Evolutionary conservation across 805 yeast species (phyloP).

Genomic region (Candida sphagnicola): DNA sequence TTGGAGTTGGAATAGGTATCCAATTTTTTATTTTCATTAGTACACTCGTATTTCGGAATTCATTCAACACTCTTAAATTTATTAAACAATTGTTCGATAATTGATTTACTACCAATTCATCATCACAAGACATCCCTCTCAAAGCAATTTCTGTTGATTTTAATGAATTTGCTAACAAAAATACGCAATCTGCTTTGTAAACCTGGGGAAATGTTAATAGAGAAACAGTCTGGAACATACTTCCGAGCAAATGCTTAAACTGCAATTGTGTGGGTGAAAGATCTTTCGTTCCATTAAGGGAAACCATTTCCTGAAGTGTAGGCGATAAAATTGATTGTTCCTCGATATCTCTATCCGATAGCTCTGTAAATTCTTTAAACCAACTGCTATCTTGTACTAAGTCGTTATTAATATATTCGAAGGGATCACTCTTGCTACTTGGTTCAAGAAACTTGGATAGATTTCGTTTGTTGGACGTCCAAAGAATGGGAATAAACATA

Average conservation of each 20-base stretch:
- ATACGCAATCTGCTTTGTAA: conserved; percentile 30
- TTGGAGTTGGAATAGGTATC: conserved; percentile 23
- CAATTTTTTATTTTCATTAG: conserved; percentile 33
- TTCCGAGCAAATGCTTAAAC: conserved; percentile 25
- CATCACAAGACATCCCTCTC: conserved; percentile 46
- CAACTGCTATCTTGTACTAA: conserved; percentile 17
- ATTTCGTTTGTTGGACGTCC: conserved; percentile 45
- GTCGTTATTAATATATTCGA: conserved; percentile 12
- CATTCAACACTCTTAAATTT: conserved; percentile 48
- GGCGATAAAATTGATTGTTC: conserved; percentile 20
- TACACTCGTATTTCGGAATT: conserved; percentile 32
- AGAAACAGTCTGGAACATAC: conserved; percentile 33
- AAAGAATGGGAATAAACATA: conserved; percentile 72
- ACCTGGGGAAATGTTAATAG: conserved; percentile 35
- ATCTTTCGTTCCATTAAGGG: conserved; percentile 10
- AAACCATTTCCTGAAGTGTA: conserved; percentile 26
- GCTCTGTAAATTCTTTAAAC: conserved; percentile 20
- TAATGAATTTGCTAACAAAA: conserved; percentile 51
- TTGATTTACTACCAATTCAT: conserved; percentile 49
- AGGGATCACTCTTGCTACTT: conserved; percentile 6
- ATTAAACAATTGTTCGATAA: conserved; percentile 59
- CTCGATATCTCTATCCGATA: conserved; percentile 20
- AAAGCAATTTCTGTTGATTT: conserved; percentile 63
- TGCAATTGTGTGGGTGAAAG: conserved; percentile 14
- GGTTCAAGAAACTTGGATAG: conserved; percentile 19